These are phyloP conservation scores for Amylostereum areolatum DNA, from an alignment of 1,284 basidiomycete species.

Conservation along the genomic window DNA sequence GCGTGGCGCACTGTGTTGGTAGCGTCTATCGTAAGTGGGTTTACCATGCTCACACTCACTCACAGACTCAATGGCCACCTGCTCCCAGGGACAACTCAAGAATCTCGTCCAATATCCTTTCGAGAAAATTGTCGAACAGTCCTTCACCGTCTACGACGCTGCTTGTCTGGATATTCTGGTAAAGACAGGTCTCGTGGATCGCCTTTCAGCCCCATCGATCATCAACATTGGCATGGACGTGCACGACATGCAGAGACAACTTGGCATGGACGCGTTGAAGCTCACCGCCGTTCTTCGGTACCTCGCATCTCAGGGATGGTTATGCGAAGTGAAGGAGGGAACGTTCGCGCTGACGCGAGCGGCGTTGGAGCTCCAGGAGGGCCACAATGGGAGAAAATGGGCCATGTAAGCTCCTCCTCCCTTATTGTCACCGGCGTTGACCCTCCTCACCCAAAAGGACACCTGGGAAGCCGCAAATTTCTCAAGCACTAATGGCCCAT, in stretches of 20 bases:
- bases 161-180: slow-evolving; percentile 19
- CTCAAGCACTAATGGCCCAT: slow-evolving; percentile 13
- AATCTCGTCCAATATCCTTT: slow-evolving; percentile 17
- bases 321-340: slow-evolving; percentile 15
- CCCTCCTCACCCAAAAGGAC: too few species aligned
- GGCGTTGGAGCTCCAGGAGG: slow-evolving; percentile 16
- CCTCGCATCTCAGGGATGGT: slow-evolving; percentile 18
- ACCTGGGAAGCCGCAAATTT: slow-evolving; percentile 16
- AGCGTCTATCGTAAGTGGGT: background rate
- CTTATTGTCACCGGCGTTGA: too few species aligned
- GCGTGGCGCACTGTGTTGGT: too few species aligned
- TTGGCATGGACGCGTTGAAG: slow-evolving; percentile 17
- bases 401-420: slow-evolving; percentile 9
- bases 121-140: slow-evolving; percentile 17
- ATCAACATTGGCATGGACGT: slow-evolving; percentile 10
- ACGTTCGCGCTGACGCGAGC: slow-evolving; percentile 18
- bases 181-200: slow-evolving; percentile 17
- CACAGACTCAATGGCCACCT: too few species aligned
- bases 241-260: slow-evolving; percentile 11
- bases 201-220: slow-evolving; percentile 11
- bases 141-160: slow-evolving; percentile 17
- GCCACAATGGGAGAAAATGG: slow-evolving; percentile 17
- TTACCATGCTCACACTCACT: background rate
- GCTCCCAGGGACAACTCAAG: slow-evolving; percentile 16
- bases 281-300: slow-evolving; percentile 16